A percentile compares a stretch with the other conserved stretches of the same genome.
Evolutionary conservation across 2,329 filamentous ascomycete species (phyloP).

Genomic region (Aspergillus cejpii): DNA sequence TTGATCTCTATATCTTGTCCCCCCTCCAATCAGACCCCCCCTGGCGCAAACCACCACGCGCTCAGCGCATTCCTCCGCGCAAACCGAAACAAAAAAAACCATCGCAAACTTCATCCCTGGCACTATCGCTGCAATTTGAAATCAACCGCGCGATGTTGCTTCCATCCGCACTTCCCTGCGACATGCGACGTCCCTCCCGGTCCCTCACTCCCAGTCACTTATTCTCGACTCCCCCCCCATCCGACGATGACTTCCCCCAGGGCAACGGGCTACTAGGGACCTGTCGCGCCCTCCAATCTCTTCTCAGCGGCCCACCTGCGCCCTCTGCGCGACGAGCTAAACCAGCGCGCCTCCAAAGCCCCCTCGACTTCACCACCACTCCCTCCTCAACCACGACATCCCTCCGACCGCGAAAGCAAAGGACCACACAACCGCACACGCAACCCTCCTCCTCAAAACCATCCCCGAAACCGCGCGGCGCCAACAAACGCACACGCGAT

Average conservation of each 20-base stretch:
- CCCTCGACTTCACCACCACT: conserved; percentile 28
- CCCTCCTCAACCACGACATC: conserved; percentile 25
- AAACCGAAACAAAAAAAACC: conserved; percentile 15
- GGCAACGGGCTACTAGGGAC: conserved; percentile 38
- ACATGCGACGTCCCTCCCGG: conserved; percentile 32
- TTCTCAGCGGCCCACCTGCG: conserved; percentile 38
- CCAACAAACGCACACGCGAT: conserved; percentile 38
- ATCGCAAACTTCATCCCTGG: conserved; percentile 4
- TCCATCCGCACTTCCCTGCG: conserved; percentile 43
- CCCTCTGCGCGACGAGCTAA: conserved; percentile 33
- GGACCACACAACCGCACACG: conserved; percentile 2
- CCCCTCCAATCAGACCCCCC: conserved; percentile 20
- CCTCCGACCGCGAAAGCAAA: conserved; percentile 25
- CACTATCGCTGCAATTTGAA: background rate
- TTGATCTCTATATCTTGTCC: conserved; percentile 11
- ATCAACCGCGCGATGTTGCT: conserved; percentile 34
- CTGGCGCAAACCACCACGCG: conserved; percentile 30
- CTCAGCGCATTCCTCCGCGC: conserved; percentile 2
- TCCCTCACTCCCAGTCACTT: conserved; percentile 32
- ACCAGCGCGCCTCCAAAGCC: conserved; percentile 37
- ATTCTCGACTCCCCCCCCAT: conserved; percentile 37
- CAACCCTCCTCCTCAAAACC: conserved; percentile 17
- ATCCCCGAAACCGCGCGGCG: conserved; percentile 26
- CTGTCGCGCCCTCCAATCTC: conserved; percentile 39
- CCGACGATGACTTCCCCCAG: conserved; percentile 29